phyloP scores from a whole-genome alignment of 2,329 filamentous ascomycete species.

The Botrytis medusae region DNA sequence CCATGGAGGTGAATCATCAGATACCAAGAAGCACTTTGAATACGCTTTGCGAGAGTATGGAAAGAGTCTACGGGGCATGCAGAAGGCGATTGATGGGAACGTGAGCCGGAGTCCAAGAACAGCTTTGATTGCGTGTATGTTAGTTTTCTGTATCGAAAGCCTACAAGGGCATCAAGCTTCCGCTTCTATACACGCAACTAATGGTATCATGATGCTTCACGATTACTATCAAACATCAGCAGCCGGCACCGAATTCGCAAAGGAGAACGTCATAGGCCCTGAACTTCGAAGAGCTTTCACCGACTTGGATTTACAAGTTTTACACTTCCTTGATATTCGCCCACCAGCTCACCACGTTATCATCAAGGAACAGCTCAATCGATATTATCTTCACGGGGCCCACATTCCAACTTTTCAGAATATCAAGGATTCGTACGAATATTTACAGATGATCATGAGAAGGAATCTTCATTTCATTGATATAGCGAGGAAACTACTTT shows the following conservation, averaged over 20 bases:
- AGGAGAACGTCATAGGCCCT: background rate
- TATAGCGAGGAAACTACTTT: background rate
- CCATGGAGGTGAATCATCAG: background rate
- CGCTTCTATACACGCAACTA: conserved; percentile 18
- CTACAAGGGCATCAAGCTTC: conserved; percentile 23
- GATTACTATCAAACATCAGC: background rate
- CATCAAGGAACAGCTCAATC: conserved; percentile 12
- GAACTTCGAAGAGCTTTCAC: conserved; percentile 5
- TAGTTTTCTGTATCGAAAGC: conserved; percentile 25
- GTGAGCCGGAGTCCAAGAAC: conserved; percentile 9
- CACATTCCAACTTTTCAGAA: conserved; percentile 11
- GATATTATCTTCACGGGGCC: background rate
- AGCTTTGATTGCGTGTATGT: conserved; percentile 20
- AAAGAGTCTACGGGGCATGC: conserved; percentile 18
- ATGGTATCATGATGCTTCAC: conserved; percentile 15
- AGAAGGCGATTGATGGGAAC: conserved; percentile 1
- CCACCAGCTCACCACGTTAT: background rate
- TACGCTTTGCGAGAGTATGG: conserved; percentile 22
- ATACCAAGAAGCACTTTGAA: conserved; percentile 6
- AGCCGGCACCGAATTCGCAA: background rate
- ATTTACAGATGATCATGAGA: conserved; percentile 24
- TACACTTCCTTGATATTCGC: conserved; percentile 19
- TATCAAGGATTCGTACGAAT: conserved; percentile 17
- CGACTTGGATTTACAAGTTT: conserved; percentile 21
- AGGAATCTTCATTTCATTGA: conserved; percentile 24